These are phyloP conservation scores for Huntiella omanensis DNA, from an alignment of 2,329 filamentous ascomycete species.

Conservation along the genomic window DNA sequence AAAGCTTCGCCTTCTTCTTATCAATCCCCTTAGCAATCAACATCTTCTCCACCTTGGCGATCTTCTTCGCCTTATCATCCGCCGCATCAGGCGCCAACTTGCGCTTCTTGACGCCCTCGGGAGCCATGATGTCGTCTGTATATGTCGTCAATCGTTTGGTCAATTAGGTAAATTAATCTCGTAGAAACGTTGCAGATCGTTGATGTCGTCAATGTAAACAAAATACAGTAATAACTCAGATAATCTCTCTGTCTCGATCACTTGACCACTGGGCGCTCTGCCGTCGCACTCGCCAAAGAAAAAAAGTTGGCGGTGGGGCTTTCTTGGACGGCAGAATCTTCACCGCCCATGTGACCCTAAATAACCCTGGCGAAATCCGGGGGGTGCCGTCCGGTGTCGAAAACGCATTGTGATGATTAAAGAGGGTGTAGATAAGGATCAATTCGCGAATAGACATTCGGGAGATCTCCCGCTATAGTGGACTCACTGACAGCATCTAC, in stretches of 20 bases:
- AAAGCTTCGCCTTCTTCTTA: slow-evolving; percentile 1
- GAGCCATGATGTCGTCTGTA: background rate
- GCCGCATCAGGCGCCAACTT: slow-evolving; percentile 7
- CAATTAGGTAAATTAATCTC: background rate
- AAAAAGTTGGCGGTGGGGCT: slow-evolving; percentile 6
- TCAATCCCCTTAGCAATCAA: slow-evolving; percentile 4
- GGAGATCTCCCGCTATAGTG: no score
- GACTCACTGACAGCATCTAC: no score
- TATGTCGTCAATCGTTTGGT: background rate
- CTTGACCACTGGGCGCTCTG: no score
- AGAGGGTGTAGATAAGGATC: no score
- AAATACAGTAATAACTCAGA: background rate
- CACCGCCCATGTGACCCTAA: background rate
- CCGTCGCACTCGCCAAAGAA: background rate
- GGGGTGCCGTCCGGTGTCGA: no score
- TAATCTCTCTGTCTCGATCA: no score
- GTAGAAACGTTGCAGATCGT: background rate
- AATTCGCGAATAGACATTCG: no score
- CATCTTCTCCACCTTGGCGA: slow-evolving; percentile 8
- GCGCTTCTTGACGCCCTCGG: slow-evolving; percentile 7
- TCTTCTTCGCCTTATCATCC: slow-evolving; percentile 7
- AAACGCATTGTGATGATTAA: no score
- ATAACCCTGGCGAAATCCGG: no score
- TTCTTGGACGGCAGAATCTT: slow-evolving; percentile 1
- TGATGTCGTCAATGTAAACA: background rate